phyloP scores from a whole-genome alignment of 257 asterid genomes.

The Ajuga chamaepitys region DNA sequence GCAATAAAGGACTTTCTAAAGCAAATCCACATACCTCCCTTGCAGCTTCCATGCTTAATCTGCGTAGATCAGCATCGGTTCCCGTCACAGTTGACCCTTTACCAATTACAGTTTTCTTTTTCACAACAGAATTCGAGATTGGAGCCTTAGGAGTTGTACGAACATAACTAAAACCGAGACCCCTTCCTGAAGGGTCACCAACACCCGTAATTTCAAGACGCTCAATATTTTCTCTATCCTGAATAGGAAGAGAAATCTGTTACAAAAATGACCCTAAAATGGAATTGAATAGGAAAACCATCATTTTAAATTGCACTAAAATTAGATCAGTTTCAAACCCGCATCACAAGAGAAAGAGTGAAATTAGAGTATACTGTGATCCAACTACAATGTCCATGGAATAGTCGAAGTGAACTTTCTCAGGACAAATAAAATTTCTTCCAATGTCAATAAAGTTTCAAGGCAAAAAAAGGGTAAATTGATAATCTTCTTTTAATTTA shows the following conservation, averaged over 20 bases:
- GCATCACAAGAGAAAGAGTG: too few species aligned
- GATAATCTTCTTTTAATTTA: neutral
- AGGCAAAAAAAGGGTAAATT: neutral
- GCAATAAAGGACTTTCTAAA: neutral
- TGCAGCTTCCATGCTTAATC: conserved; percentile 99
- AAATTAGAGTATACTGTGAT: too few species aligned
- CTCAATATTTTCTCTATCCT: conserved; percentile 96
- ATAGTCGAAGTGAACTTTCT: too few species aligned
- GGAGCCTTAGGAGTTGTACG: conserved; percentile 90
- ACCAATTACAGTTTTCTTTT: conserved; percentile 73
- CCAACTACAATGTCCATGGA: too few species aligned
- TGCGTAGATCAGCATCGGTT: conserved; percentile 97
- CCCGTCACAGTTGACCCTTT: conserved; percentile 98
- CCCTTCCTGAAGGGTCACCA: conserved; percentile 99
- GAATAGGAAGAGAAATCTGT: conserved; percentile 18
- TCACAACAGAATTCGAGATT: conserved; percentile 57
- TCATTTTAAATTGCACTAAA: too few species aligned
- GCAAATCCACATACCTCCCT: conserved; percentile 62
- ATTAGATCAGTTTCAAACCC: too few species aligned
- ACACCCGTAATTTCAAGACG: conserved; percentile 96
- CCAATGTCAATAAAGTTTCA: neutral
- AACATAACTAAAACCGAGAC: conserved; percentile 97
- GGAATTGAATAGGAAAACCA: neutral
- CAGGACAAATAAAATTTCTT: neutral
- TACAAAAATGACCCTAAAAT: neutral